Evolutionary conservation across 139 green algal species (phyloP).

Genomic region (Volvox reticuliferus): DNA sequence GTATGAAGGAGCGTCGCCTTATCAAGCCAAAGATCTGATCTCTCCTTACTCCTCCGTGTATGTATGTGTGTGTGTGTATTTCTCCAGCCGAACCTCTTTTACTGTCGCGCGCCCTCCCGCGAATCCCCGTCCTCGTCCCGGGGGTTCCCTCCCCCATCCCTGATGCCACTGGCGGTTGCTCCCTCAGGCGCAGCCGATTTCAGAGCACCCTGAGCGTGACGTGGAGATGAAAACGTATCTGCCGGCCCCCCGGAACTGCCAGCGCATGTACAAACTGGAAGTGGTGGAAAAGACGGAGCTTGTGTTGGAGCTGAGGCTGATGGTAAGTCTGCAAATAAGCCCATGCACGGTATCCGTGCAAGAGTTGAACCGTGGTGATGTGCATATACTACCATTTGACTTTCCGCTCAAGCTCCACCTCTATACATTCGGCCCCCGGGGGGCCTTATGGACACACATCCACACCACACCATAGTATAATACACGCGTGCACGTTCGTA

Average conservation of each 20-base stretch:
- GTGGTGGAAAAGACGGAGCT: neutral
- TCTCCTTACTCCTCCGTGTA: too few relatives aligned
- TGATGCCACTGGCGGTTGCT: neutral
- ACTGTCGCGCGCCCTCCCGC: too few relatives aligned
- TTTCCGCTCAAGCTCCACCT: neutral
- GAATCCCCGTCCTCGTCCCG: too few relatives aligned
- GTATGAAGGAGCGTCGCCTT: too few relatives aligned
- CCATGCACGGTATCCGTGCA: too few relatives aligned
- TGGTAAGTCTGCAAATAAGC: neutral
- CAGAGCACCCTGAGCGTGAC: neutral
- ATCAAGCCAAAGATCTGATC: too few relatives aligned
- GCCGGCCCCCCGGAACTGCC: neutral
- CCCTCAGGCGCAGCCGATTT: neutral
- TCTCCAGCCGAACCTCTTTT: too few relatives aligned
- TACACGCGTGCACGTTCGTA: neutral
- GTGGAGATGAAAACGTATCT: neutral
- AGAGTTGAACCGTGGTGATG: neutral
- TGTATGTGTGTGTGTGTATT: too few relatives aligned
- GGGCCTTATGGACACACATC: too few relatives aligned
- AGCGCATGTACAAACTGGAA: constrained; percentile 1
- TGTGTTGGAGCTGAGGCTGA: neutral
- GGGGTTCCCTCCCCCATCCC: too few relatives aligned
- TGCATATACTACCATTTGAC: neutral
- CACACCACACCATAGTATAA: neutral
- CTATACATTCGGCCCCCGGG: too few relatives aligned